phyloP scores from a whole-genome alignment of 345 rosid species.

The Syzygium aromaticum region DNA sequence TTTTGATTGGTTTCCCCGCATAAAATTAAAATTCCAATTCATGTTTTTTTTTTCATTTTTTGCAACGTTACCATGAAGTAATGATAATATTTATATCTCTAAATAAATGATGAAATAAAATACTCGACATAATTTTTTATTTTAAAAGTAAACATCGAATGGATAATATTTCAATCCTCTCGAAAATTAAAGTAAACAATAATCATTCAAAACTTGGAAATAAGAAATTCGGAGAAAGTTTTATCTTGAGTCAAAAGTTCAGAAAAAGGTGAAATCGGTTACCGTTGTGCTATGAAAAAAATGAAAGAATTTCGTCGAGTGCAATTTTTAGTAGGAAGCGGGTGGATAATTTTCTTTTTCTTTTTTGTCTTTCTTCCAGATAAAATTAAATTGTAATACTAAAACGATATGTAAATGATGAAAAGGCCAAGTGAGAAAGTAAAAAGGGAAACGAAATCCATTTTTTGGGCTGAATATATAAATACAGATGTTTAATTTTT shows the following conservation, averaged over 20 bases:
- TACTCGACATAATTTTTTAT: fast-evolving
- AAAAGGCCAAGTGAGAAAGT: background rate
- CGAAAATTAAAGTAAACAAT: background rate
- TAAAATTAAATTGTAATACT: background rate
- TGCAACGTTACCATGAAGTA: background rate
- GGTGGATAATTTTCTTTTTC: background rate
- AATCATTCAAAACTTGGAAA: background rate
- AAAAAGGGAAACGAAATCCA: background rate
- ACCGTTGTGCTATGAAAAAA: fast-evolving
- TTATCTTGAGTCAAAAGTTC: too few relatives aligned
- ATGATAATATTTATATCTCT: background rate
- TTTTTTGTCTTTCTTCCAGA: background rate
- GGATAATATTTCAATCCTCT: background rate
- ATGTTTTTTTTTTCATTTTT: background rate
- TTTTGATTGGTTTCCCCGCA: too few relatives aligned
- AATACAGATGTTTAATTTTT: background rate
- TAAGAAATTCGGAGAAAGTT: background rate
- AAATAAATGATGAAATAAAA: background rate
- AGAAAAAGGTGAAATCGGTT: background rate
- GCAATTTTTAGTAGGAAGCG: background rate
- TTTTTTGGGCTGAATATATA: background rate
- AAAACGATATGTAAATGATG: background rate
- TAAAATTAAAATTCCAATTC: background rate
- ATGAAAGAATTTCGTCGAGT: background rate
- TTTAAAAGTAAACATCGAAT: background rate